phyloP scores from a whole-genome alignment of 495 filamentous ascomycete species.

The Friedmanniomyces endolithicus region DNA sequence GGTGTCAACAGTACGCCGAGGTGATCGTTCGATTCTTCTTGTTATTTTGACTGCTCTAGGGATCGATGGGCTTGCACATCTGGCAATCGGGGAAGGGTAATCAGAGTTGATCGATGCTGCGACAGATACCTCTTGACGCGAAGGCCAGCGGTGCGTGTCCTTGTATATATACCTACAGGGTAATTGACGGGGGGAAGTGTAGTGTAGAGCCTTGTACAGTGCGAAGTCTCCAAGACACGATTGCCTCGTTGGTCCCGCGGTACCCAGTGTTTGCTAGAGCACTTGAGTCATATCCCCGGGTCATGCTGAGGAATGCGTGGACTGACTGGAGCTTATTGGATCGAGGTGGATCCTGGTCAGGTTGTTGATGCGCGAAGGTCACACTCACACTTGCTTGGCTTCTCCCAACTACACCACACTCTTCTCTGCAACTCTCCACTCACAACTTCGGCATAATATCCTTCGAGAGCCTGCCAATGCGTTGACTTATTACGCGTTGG shows the following conservation, averaged over 20 bases:
- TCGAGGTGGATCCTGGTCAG: no score
- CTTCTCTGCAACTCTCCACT: no score
- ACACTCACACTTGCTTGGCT: neutral
- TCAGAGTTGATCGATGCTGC: neutral
- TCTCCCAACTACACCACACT: neutral
- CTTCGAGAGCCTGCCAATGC: no score
- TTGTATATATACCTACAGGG: neutral
- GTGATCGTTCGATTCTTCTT: neutral
- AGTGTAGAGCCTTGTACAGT: neutral
- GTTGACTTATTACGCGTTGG: no score
- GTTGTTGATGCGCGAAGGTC: neutral
- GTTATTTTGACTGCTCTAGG: neutral
- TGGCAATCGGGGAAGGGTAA: neutral
- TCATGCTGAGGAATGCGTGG: neutral
- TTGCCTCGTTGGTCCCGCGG: no score
- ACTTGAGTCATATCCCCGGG: neutral
- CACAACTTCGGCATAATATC: no score
- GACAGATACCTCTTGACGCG: neutral
- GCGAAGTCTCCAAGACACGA: no score
- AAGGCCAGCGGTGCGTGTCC: neutral
- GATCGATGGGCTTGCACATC: neutral
- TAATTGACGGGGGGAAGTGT: neutral
- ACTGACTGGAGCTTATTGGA: neutral
- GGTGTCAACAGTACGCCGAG: slow-evolving; percentile 7
- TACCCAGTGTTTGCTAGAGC: neutral